phyloP scores from a whole-genome alignment of 2,329 filamentous ascomycete species.

The Ascochyta clinopodiicola region DNA sequence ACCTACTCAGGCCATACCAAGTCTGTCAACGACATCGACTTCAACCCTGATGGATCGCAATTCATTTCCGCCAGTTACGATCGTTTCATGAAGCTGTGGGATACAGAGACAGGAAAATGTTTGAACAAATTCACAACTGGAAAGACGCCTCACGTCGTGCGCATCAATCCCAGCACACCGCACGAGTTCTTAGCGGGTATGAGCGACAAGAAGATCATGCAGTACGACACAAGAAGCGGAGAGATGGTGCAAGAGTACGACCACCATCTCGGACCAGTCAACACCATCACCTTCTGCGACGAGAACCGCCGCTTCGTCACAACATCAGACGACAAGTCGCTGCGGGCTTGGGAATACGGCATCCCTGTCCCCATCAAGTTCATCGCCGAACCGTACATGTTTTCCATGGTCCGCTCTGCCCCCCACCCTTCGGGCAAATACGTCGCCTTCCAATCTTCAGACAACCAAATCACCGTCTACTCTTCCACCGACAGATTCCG shows the following conservation, averaged over 20 bases:
- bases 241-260: conserved; percentile 96
- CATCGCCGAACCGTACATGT: conserved; percentile 98
- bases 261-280: conserved; percentile 96
- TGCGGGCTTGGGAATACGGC: conserved; percentile 97
- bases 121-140: conserved; percentile 88
- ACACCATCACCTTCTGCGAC: conserved; percentile 96
- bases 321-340: conserved; percentile 94
- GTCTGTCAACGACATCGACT: conserved; percentile 86
- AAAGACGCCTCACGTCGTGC: conserved; percentile 92
- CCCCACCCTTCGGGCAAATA: conserved; percentile 91
- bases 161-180: conserved; percentile 85
- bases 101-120: conserved; percentile 92
- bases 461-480: conserved; percentile 98
- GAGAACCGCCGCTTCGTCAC: conserved; percentile 95
- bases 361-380: conserved; percentile 99
- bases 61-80: conserved; percentile 95
- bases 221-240: conserved; percentile 86
- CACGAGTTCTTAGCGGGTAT: conserved; percentile 96
- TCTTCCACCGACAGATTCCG: conserved; percentile 94
- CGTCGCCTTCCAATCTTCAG: conserved; percentile 88
- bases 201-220: conserved; percentile 98
- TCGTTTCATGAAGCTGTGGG: conserved; percentile 96
- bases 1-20: conserved; percentile 93
- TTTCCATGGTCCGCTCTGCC: conserved; percentile 85
- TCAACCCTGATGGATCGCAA: conserved; percentile 79